Evolutionary conservation across 192 early-diverging fungal species (phyloP).

Genomic region (Umbelopsis isabellina): DNA sequence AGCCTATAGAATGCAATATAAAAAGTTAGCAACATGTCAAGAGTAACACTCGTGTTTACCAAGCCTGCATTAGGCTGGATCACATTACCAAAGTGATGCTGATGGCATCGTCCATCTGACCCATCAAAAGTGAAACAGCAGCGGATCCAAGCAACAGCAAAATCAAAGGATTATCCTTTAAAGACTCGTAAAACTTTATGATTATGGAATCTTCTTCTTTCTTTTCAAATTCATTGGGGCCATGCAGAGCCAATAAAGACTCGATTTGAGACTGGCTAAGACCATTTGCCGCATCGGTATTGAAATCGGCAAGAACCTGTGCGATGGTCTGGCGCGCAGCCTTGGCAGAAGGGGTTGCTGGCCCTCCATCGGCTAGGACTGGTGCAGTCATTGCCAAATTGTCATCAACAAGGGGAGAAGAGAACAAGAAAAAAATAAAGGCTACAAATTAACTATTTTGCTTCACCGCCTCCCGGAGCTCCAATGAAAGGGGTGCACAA

Average conservation of each 20-base stretch:
- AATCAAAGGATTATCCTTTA: slow-evolving; percentile 82
- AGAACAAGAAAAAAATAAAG: background rate
- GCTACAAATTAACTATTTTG: no score
- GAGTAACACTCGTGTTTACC: background rate
- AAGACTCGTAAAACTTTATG: slow-evolving; percentile 82
- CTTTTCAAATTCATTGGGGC: slow-evolving; percentile 69
- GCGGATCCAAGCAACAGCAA: slow-evolving; percentile 77
- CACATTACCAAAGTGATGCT: slow-evolving; percentile 73
- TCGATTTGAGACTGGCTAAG: slow-evolving; percentile 46
- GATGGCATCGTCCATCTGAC: slow-evolving; percentile 82
- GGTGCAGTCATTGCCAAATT: slow-evolving; percentile 8
- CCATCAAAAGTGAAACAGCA: slow-evolving; percentile 69
- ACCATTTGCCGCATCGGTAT: slow-evolving; percentile 46
- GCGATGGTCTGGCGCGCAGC: slow-evolving; percentile 52
- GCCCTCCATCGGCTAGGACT: slow-evolving; percentile 25
- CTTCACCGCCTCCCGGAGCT: no score
- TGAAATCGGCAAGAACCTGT: slow-evolving; percentile 47
- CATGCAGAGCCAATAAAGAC: slow-evolving; percentile 49
- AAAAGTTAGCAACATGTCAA: background rate
- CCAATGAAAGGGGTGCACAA: no score
- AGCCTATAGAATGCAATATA: slow-evolving; percentile 43
- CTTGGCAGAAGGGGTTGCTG: slow-evolving; percentile 54
- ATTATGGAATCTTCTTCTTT: slow-evolving; percentile 68
- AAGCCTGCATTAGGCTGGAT: background rate
- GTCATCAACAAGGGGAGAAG: slow-evolving; percentile 4